Percentiles rank a stretch among this genome's conserved stretches.
phyloP scores from a whole-genome alignment of 176 grass and related monocot species.

The barley (Hordeum vulgare) region MorexV3_pseudomolecules_assembly NC_058518.1:379408597-379409096 shows the following conservation, averaged over 20 bases:
- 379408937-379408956: slow-evolving; percentile 32
- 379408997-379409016: background rate
- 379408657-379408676: slow-evolving; percentile 58
- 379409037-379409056: background rate
- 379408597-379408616: slow-evolving; percentile 13
- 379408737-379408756: background rate
- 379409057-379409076: too few relatives aligned
- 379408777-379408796: slow-evolving; percentile 11
- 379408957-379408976: slow-evolving; percentile 27
- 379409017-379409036: background rate
- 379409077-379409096: background rate
- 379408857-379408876: slow-evolving; percentile 8
- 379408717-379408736: background rate
- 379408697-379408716: background rate
- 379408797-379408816: background rate
- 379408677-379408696: slow-evolving; percentile 43
- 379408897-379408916: slow-evolving; percentile 1
- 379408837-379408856: slow-evolving; percentile 29
- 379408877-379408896: background rate
- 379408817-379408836: background rate
- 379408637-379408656: slow-evolving; percentile 15
- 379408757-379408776: background rate
- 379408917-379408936: slow-evolving; percentile 22
- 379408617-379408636: background rate
- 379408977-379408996: background rate